Evolutionary conservation across 345 rosid genomes (phyloP).

Genomic region (Alliaria petiolata): DNA sequence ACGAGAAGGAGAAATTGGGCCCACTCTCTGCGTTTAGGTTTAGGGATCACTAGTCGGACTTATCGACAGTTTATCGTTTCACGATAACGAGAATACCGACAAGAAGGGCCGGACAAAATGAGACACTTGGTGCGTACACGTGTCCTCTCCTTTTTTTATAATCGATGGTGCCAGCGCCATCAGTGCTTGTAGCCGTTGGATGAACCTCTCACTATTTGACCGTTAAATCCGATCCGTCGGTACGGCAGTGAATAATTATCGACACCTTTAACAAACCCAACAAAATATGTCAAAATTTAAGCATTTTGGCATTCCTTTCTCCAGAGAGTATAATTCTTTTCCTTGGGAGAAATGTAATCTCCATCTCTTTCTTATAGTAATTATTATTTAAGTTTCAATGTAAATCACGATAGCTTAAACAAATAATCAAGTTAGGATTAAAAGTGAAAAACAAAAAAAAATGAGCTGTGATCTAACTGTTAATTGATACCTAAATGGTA

Average conservation of each 20-base stretch:
- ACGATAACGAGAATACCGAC: conserved; percentile 7
- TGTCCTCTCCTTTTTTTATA: neutral
- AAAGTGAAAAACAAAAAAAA: too few relatives aligned
- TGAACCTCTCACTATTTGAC: neutral
- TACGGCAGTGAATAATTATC: too few relatives aligned
- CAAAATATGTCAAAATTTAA: neutral
- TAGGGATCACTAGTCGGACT: conserved; percentile 20
- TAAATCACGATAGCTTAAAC: too few relatives aligned
- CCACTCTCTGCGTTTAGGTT: conserved; percentile 13
- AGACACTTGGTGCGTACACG: conserved; percentile 10
- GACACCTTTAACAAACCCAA: neutral
- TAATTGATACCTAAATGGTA: neutral
- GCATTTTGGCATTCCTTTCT: neutral
- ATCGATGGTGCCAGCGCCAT: neutral
- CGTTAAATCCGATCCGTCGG: neutral
- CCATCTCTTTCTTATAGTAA: too few relatives aligned
- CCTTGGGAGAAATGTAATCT: too few relatives aligned
- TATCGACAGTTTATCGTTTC: conserved; percentile 8
- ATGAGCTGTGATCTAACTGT: conserved; percentile 11
- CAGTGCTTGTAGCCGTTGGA: neutral
- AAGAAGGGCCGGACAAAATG: neutral
- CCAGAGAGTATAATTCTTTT: neutral
- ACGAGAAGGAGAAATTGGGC: neutral
- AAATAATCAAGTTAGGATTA: too few relatives aligned
- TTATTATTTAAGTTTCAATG: too few relatives aligned